Evolutionary conservation across 495 filamentous ascomycete species (phyloP).

Genomic region (Tuber microsphaerosporum): DNA sequence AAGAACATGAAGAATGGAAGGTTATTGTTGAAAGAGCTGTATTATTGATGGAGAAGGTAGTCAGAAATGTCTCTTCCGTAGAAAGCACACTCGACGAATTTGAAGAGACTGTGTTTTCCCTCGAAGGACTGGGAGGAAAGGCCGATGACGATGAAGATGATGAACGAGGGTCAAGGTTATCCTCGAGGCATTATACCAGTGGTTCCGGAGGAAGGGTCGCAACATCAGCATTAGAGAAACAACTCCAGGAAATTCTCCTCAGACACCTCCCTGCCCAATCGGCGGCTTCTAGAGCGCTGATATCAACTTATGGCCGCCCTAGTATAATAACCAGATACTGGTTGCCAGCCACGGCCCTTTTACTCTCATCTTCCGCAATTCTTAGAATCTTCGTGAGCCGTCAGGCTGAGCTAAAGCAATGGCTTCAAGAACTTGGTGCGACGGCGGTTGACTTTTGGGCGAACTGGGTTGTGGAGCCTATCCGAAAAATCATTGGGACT

Average conservation of each 20-base stretch:
- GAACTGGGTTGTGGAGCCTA: constrained; percentile 89
- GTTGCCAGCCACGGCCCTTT: constrained; percentile 60
- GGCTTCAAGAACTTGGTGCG: constrained; percentile 65
- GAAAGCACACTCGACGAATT: constrained; percentile 57
- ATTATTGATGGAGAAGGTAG: constrained; percentile 70
- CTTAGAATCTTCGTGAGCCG: constrained; percentile 65
- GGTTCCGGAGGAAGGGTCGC: constrained; percentile 36
- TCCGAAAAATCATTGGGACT: constrained; percentile 73
- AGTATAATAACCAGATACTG: constrained; percentile 75
- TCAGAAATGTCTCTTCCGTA: constrained; percentile 53
- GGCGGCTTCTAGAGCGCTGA: constrained; percentile 46
- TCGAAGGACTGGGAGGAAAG: constrained; percentile 33
- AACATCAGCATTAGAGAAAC: constrained; percentile 56
- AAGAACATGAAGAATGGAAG: constrained; percentile 60
- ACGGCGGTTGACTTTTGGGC: constrained; percentile 84
- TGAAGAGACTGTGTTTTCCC: constrained; percentile 61
- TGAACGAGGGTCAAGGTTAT: background rate
- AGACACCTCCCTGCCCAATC: constrained; percentile 56
- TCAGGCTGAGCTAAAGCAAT: constrained; percentile 63
- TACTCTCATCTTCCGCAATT: constrained; percentile 74
- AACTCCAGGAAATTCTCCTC: constrained; percentile 60
- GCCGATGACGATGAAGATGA: constrained; percentile 41
- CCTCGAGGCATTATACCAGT: constrained; percentile 9
- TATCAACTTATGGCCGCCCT: constrained; percentile 63
- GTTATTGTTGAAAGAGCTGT: constrained; percentile 63